Percentiles rank a stretch among this genome's conserved stretches.
phyloP scores from a whole-genome alignment of 148 eudicot genomes.

The Rhododendron mucronatum region DNA sequence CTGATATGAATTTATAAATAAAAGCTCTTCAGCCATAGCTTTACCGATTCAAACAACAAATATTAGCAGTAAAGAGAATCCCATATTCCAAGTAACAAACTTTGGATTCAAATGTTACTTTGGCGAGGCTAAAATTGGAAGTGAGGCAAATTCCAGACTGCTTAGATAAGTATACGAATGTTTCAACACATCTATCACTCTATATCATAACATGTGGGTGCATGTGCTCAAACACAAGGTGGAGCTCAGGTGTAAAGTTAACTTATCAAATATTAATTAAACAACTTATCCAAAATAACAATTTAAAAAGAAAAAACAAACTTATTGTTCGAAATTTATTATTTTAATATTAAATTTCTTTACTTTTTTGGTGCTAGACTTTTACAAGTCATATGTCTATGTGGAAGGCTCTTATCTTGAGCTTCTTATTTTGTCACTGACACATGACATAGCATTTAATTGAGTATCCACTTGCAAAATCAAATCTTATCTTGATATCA shows the following conservation, averaged over 20 bases:
- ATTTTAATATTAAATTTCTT: too few relatives aligned
- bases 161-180: not conserved
- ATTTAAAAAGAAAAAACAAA: too few relatives aligned
- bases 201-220: not conserved
- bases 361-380: too few relatives aligned
- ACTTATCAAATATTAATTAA: too few relatives aligned
- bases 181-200: not conserved
- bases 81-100: not conserved
- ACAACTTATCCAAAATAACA: too few relatives aligned
- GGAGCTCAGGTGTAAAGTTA: not conserved
- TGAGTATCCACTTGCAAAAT: too few relatives aligned
- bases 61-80: not conserved
- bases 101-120: not conserved
- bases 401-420: too few relatives aligned
- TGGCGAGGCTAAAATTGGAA: not conserved
- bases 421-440: too few relatives aligned
- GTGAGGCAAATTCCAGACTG: not conserved
- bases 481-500: too few relatives aligned
- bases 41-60: not conserved
- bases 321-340: too few relatives aligned
- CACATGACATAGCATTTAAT: too few relatives aligned
- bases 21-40: not conserved
- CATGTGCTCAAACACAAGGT: not conserved
- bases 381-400: too few relatives aligned
- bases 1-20: not conserved